Base-by-base conservation (phyloP, 2,329 filamentous ascomycete genomes). In the Botrytis deweyae region DNA sequence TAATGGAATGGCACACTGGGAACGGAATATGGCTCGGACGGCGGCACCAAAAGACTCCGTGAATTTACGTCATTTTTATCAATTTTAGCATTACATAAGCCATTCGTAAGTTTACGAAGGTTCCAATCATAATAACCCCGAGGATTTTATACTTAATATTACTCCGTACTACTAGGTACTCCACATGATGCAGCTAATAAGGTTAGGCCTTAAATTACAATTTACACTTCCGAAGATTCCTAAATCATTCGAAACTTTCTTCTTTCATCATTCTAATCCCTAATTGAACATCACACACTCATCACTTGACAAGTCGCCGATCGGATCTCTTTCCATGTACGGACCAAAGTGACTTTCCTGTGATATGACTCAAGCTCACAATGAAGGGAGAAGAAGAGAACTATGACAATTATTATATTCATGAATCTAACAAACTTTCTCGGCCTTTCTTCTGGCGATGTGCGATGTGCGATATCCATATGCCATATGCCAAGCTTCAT, bases 401-500 rank as follows among this genome's bases (percentile, higher is more conserved):
- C 8, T 36, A 36, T 63, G 20, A 12, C 61, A 29, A 63, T n/a
- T 36, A 33, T 46, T n/a, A 62, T 25, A 14, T n/a, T 18, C 25
- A 22, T 25, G 8, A 22, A 25, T 36, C 29, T 16, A 25, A 29
- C 29, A 65, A 46, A 46, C 20, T 20, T 46, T 42, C 10, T 36
- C 42, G 63, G 63, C 22, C 64, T 38, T 40, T 46, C 38, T 52
- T 20, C 33, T 6, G 29, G 52, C n/a, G n/a, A 64, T 64, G n/a
- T 18, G 36, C 36, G 59, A 63, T 22, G 20, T 6, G 20, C 44
- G 18, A 46, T 46, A 44, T 44, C 9, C 9, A n/a, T 62, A 8
- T 44, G 25, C 61, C 20, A 40, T 67, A 67, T 68, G 65, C 49
- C 65, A 68, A 58, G 49, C 36, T 58, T 33, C 10, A 68, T 68